Conservation (phyloP, 306 rosid species). For the Prunus fruticosa region DNA sequence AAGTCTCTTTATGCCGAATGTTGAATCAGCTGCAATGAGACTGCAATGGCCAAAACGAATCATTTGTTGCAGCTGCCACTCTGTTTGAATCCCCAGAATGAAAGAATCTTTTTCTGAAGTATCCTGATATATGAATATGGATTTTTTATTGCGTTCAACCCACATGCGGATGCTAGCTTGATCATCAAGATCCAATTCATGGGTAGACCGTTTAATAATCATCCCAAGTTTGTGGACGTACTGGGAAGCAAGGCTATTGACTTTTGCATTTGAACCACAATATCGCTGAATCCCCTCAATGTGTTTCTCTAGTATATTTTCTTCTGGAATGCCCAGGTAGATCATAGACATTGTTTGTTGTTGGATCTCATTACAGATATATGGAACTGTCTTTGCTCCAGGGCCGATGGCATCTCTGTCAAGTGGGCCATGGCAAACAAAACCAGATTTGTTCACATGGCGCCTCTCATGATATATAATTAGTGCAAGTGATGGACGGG, state of each 20-base stretch:
- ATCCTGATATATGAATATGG: slow-evolving; percentile 77
- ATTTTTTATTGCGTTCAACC: slow-evolving; percentile 82
- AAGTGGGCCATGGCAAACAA: slow-evolving; percentile 92
- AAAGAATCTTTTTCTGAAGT: slow-evolving; percentile 77
- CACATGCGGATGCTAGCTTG: slow-evolving; percentile 96
- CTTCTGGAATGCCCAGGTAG: slow-evolving; percentile 94
- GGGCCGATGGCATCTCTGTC: slow-evolving; percentile 98
- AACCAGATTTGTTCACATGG: slow-evolving; percentile 85
- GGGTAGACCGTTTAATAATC: slow-evolving; percentile 88
- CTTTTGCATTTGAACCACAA: slow-evolving; percentile 78
- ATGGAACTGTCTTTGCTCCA: slow-evolving; percentile 79
- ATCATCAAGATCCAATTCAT: slow-evolving; percentile 92
- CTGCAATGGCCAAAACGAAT: slow-evolving; percentile 85
- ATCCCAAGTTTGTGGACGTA: slow-evolving; percentile 92
- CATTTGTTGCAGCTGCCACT: slow-evolving; percentile 97
- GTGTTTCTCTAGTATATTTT: slow-evolving; percentile 88
- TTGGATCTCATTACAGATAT: slow-evolving; percentile 88
- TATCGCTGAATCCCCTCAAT: slow-evolving; percentile 86
- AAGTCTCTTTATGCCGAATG: slow-evolving; percentile 86
- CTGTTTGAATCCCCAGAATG: slow-evolving; percentile 94
- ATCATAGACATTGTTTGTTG: slow-evolving; percentile 98
- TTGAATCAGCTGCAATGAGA: slow-evolving; percentile 82
- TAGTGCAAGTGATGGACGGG: slow-evolving; percentile 82
- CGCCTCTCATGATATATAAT: slow-evolving; percentile 74
- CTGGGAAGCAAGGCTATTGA: slow-evolving; percentile 82